Evolutionary conservation across 371 early-diverging fungal species (phyloP), one percentile per base, ranked within the genome.

Genomic region (Nosema muscidifuracis): DNA sequence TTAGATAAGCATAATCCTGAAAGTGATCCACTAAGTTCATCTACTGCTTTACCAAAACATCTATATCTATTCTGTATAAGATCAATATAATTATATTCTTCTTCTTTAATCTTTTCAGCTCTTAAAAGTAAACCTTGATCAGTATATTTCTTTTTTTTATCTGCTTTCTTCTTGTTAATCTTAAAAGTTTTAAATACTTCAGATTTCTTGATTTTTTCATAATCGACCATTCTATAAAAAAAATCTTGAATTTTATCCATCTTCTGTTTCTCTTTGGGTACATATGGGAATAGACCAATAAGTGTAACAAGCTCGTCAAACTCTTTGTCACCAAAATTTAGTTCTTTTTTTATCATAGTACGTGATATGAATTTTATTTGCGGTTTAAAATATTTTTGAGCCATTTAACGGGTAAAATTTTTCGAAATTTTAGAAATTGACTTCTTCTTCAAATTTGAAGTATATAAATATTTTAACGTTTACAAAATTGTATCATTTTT

Each of bases 171-270:
- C 38, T 55, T 65, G 33, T 79, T 79, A 13, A 12, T 51, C 24
- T 60, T 63, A 28, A 79, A 30, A 1, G 20, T 65, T 24, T 58
- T 65, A 55, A 76, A 79, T 26, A 58, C 47, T 15, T 75, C 60
- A 18, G 73, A 67, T 15, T 67, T 26, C 15, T 50, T 33, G 4
- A 79, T 66, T 30, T 56, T 69, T 50, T 75, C 65, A 31, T 67
- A 64, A 73, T 79, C 79, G 0, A 20, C 43, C 9, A 79, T 72
- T 43, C 33, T 62, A 40, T 79, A 79, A 53, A 67, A 76, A 30
- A 55, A 75, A 36, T 62, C 76, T 24, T 67, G 33, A 36, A 20
- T 67, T 36, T 36, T 28, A 43, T 76, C 79, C 0, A 64, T 51
- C 20, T 71, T 65, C 34, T 55, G 30, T 40, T 50, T 71, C n/a